phyloP scores from a whole-genome alignment of 2,329 filamentous ascomycete genomes.

The Madurella mycetomatis region DNA sequence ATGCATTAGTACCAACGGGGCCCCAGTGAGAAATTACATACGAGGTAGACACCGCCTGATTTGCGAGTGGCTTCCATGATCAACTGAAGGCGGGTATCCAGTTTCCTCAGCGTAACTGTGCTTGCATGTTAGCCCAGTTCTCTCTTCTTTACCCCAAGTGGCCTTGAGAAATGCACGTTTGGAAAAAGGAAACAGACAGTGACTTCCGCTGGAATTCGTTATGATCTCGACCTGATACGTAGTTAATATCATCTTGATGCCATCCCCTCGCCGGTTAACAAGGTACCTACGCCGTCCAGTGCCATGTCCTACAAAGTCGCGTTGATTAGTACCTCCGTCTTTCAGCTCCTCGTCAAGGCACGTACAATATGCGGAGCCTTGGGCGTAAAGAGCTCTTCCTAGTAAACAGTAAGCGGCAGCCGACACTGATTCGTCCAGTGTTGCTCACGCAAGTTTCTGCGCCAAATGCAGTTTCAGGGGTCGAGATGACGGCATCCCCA shows the following conservation, averaged over 20 bases:
- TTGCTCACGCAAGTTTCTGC: conserved; percentile 23
- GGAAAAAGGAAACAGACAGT: conserved; percentile 50
- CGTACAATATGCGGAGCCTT: conserved; percentile 22
- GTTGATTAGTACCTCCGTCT: background rate
- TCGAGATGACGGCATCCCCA: conserved; percentile 62
- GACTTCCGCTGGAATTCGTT: conserved; percentile 64
- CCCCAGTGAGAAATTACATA: background rate
- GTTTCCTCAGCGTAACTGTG: conserved; percentile 47
- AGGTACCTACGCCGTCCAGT: conserved; percentile 53
- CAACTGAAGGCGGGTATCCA: conserved; percentile 58
- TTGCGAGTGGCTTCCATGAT: conserved; percentile 59
- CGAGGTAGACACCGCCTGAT: conserved; percentile 38
- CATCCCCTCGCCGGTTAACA: too few relatives aligned
- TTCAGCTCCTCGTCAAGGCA: background rate
- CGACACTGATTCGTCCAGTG: background rate
- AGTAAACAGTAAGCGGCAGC: background rate
- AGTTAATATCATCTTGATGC: background rate
- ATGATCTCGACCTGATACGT: conserved; percentile 52
- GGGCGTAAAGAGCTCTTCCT: conserved; percentile 27
- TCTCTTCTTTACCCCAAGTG: too few relatives aligned
- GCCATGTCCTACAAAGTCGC: conserved; percentile 40
- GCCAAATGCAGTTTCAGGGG: conserved; percentile 58
- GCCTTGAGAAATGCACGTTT: conserved; percentile 7
- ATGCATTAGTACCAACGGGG: background rate
- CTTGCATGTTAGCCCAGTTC: background rate